Evolutionary conservation across 192 early-diverging fungal genomes (phyloP).

Genomic region (Dimargaris cristalligena): DNA sequence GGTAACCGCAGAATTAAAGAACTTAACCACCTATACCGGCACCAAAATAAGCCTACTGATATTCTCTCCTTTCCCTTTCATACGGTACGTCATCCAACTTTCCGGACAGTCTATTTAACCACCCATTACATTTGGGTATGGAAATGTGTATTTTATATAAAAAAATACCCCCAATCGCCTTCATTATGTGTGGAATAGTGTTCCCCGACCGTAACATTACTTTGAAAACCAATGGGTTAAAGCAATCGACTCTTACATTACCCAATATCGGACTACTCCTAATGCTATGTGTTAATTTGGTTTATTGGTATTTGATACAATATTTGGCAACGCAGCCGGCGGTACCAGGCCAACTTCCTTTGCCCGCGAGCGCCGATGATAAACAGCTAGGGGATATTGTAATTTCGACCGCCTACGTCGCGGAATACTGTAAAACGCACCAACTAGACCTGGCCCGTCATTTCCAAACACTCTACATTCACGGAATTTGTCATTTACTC

Average conservation of each 20-base stretch:
- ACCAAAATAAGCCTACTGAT: slow-evolving; percentile 35
- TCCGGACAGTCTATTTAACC: not conserved
- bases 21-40: slow-evolving; percentile 34
- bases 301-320: not conserved
- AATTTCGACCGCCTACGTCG: slow-evolving; percentile 36
- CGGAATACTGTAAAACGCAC: slow-evolving; percentile 26
- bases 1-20: slow-evolving; percentile 26
- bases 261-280: not conserved
- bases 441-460: slow-evolving; percentile 27
- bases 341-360: slow-evolving; percentile 21
- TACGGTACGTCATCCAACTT: slow-evolving; percentile 12
- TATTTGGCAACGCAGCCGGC: slow-evolving; percentile 13
- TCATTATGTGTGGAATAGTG: not conserved
- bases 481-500: slow-evolving; percentile 49
- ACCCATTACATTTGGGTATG: not conserved
- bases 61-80: slow-evolving; percentile 52
- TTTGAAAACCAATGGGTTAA: not conserved
- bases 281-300: not conserved
- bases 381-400: slow-evolving; percentile 44
- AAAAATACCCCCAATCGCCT: not conserved
- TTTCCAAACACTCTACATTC: slow-evolving; percentile 36
- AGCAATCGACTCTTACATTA: not conserved
- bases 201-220: not conserved
- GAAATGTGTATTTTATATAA: not conserved
- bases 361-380: slow-evolving; percentile 25